Base-by-base conservation (phyloP, 2,329 filamentous ascomycete genomes). In the Zymoseptoria crescenta region DNA sequence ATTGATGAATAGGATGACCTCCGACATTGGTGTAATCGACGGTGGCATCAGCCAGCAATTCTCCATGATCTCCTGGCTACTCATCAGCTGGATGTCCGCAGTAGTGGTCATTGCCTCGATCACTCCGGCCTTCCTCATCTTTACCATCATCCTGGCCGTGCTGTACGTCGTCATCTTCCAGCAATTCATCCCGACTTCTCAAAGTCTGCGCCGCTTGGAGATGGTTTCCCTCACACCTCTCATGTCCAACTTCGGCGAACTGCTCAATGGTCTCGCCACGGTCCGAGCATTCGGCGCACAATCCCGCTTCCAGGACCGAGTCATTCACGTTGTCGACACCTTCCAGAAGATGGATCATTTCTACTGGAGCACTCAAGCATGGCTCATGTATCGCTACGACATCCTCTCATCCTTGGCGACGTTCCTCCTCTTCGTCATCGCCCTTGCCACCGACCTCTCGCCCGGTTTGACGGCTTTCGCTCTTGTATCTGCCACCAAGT, bases 311-410 rank as follows among this genome's bases (percentile, higher is more conserved):
- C 90, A 95, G 69, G 82, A 86, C 62, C 83, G 86, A 55, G 89
- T 95, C 56, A 87, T 96, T 35, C 77, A 81, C 1, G 91, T 91
- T 0, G 91, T 91, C 0, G 91, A 96, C 69, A 85, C 86, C 19
- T 96, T 96, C 70, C 92, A 96, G 72, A 91, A 91, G 70, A 94
- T 96, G 82, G 92, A 96, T 68, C 92, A 96, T 72, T 96, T 96
- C 75, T 96, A 95, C 75, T 96, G 91, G 77, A 89, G 86, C 59
- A 80, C 95, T 50, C 90, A 95, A 65, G 84, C 85, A 7, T 96
- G 91, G 91, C 79, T 96, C 2, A 86, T 86, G 71, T 91, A 88
- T 68, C 85, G 91, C 10, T 93, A 94, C 58, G 87, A 90, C 65
- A 74, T 79, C 8, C 75, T 92, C 5, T 90, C 90, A 0, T 88